Conservation (phyloP, 306 rosid genomes). For the Trifolium pratense region DNA sequence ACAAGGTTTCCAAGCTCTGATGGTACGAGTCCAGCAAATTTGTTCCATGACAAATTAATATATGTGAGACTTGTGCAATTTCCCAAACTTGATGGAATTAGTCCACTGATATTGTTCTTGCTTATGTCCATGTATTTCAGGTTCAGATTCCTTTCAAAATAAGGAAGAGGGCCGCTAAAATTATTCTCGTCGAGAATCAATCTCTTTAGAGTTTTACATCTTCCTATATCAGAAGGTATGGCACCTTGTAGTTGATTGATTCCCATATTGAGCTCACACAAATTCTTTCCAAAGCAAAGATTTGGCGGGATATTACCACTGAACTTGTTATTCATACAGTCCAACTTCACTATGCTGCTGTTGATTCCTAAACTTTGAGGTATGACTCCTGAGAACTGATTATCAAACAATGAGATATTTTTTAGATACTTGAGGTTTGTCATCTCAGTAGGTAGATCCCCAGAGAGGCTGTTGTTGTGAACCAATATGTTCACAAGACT, state of each 20-base stretch:
- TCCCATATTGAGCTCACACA: constrained; percentile 39
- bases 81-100: constrained; percentile 69
- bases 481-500: constrained; percentile 32
- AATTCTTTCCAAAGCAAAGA: constrained; percentile 67
- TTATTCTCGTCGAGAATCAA: constrained; percentile 54
- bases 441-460: constrained; percentile 58
- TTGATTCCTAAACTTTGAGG: constrained; percentile 64
- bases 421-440: constrained; percentile 56
- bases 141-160: constrained; percentile 43
- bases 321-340: constrained; percentile 66
- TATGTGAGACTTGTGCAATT: constrained; percentile 53
- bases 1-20: constrained; percentile 61
- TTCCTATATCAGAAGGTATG: constrained; percentile 58
- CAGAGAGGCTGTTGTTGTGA: constrained; percentile 54
- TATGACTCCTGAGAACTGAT: constrained; percentile 60
- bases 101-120: constrained; percentile 59
- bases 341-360: constrained; percentile 64
- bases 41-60: constrained; percentile 60
- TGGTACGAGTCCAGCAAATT: constrained; percentile 58
- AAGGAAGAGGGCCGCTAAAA: constrained; percentile 62
- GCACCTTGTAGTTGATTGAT: constrained; percentile 65
- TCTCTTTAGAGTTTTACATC: constrained; percentile 57
- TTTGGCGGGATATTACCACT: constrained; percentile 62
- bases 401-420: constrained; percentile 54
- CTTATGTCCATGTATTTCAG: constrained; percentile 59